Percentiles rank a stretch among this genome's conserved stretches.
Evolutionary conservation across 345 rosid species (phyloP).

Genomic region (Crucihimalaya himalaica): DNA sequence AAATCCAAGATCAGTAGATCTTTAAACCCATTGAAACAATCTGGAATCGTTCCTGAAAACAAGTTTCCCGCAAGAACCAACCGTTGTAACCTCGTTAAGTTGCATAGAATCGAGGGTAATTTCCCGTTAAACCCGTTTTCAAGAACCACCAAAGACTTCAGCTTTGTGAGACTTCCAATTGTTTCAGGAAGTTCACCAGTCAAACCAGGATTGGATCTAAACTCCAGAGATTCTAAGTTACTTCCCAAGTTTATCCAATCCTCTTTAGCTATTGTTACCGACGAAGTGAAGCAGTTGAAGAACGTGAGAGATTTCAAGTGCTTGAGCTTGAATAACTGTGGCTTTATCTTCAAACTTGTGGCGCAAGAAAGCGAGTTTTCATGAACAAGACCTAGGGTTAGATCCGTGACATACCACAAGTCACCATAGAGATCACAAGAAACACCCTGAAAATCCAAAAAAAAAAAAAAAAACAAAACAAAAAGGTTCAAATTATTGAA

Average conservation of each 20-base stretch:
- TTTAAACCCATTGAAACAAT: constrained; percentile 49
- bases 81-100: constrained; percentile 55
- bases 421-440: constrained; percentile 80
- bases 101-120: constrained; percentile 52
- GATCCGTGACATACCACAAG: constrained; percentile 77
- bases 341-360: constrained; percentile 52
- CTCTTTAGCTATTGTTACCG: constrained; percentile 37
- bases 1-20: constrained; percentile 74
- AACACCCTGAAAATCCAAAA: constrained; percentile 62
- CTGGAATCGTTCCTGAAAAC: constrained; percentile 59
- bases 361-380: constrained; percentile 78
- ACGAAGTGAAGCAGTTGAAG: constrained; percentile 64
- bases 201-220: constrained; percentile 78
- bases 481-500: not conserved
- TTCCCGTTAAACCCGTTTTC: constrained; percentile 69
- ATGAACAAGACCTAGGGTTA: constrained; percentile 71
- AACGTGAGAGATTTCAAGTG: constrained; percentile 73
- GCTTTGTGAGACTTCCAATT: constrained; percentile 56
- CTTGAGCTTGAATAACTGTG: constrained; percentile 65
- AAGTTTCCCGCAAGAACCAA: constrained; percentile 68
- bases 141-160: constrained; percentile 76
- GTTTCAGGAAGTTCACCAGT: constrained; percentile 57
- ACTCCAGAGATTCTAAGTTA: constrained; percentile 64
- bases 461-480: not conserved
- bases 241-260: constrained; percentile 59